phyloP scores from a whole-genome alignment of 805 yeast genomes.

The Candida broadrunensis region DNA sequence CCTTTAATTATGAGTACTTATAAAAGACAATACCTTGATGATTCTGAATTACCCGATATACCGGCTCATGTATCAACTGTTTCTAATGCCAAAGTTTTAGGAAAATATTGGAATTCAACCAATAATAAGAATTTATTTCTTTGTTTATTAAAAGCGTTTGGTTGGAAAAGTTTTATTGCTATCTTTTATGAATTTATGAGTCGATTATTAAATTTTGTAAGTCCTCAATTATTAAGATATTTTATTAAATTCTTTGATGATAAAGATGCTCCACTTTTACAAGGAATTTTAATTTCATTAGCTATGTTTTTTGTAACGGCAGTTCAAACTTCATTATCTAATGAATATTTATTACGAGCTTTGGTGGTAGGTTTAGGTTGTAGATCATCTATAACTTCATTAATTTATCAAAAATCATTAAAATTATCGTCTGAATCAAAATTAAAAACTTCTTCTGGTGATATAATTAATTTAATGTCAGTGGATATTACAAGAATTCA shows the following conservation, averaged over 20 bases:
- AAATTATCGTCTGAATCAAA: conserved; percentile 65
- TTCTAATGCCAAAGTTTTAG: conserved; percentile 9
- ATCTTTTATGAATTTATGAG: conserved; percentile 22
- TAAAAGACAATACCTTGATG: conserved; percentile 34
- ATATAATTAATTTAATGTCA: conserved; percentile 72
- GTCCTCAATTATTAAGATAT: conserved; percentile 75
- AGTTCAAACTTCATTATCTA: conserved; percentile 58
- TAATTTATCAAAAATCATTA: conserved; percentile 70
- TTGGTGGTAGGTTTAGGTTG: conserved; percentile 62
- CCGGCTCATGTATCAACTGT: conserved; percentile 23
- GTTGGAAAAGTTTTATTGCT: conserved; percentile 17
- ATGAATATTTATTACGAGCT: conserved; percentile 62
- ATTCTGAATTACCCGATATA: conserved; percentile 27
- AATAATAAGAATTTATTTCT: conserved; percentile 8
- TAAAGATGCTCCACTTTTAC: conserved; percentile 39
- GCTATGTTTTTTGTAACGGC: conserved; percentile 64
- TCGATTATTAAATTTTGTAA: conserved; percentile 47
- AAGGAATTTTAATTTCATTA: conserved; percentile 62
- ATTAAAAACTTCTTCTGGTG: conserved; percentile 65
- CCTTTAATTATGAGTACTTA: conserved; percentile 40
- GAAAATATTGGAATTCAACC: conserved; percentile 11
- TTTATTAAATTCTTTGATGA: conserved; percentile 59
- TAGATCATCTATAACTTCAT: conserved; percentile 60
- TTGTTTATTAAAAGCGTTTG: conserved; percentile 23
- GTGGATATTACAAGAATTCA: conserved; percentile 71